Evolutionary conservation across 495 filamentous ascomycete genomes (phyloP), one percentile per base, ranked within the genome.

Genomic region (Lophiotrema nucula): DNA sequence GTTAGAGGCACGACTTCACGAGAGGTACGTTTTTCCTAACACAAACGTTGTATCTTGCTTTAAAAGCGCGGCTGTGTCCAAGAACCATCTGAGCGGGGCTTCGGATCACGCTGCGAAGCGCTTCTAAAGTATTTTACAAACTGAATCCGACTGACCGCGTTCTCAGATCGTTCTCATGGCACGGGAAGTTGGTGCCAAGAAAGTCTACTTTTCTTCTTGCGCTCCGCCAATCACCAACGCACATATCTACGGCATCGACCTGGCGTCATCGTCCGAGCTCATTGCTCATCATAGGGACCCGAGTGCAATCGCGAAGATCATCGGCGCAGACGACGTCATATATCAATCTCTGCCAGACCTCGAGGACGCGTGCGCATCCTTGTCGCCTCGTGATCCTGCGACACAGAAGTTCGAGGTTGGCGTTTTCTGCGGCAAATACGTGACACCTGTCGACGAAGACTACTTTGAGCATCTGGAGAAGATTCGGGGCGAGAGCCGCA

Each of bases 81-180:
- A n/a, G n/a, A n/a, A n/a, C n/a, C n/a, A n/a, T n/a, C n/a, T n/a
- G n/a, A n/a, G n/a, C n/a, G n/a, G n/a, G n/a, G n/a, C n/a, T n/a
- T n/a, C n/a, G n/a, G n/a, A n/a, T n/a, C n/a, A n/a, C n/a, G n/a
- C n/a, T n/a, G n/a, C n/a, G n/a, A n/a, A n/a, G n/a, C n/a, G n/a
- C n/a, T n/a, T n/a, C n/a, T n/a, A n/a, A n/a, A n/a, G n/a, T n/a
- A n/a, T n/a, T n/a, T n/a, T n/a, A n/a, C n/a, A n/a, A n/a, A n/a
- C n/a, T n/a, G n/a, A n/a, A n/a, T n/a, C n/a, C n/a, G n/a, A n/a
- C n/a, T n/a, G n/a, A n/a, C n/a, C n/a, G n/a, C n/a, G n/a, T n/a
- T n/a, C n/a, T n/a, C n/a, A n/a, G 72, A 98, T 97, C 60, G 90
- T 97, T 33, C 84, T 69, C 59, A 96, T 98, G 93, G 93, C 91